Conservation (phyloP, 2,329 filamentous ascomycete species). For the Calonectria crousiana region DNA sequence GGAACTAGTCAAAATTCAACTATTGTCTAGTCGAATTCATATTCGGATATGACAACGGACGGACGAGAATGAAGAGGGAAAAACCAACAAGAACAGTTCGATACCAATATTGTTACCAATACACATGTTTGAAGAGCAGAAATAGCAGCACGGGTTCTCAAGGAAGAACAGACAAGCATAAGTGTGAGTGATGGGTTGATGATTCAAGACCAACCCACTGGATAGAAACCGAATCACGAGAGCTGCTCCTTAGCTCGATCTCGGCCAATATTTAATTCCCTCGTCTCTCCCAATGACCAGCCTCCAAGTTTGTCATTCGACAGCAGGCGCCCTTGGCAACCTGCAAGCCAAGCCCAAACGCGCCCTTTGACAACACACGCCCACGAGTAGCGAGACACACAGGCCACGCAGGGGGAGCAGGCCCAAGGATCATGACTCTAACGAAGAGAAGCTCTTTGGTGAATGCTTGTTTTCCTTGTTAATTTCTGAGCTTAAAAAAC, state of each 20-base stretch:
- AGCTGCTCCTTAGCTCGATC: neutral
- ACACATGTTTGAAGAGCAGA: neutral
- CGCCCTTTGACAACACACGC: neutral
- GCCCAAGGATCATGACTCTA: neutral
- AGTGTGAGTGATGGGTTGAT: neutral
- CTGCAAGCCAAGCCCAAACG: slow-evolving; percentile 26
- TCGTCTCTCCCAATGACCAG: neutral
- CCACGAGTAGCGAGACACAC: neutral
- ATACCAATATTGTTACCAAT: neutral
- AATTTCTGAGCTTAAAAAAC: slow-evolving; percentile 3
- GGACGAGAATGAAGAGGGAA: neutral
- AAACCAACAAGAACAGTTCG: neutral
- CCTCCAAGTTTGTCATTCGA: neutral
- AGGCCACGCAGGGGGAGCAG: neutral
- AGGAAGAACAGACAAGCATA: neutral
- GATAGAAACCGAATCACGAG: neutral
- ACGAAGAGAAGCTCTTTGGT: slow-evolving; percentile 11
- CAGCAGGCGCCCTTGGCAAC: slow-evolving; percentile 4
- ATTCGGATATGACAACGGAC: neutral
- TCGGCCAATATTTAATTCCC: neutral
- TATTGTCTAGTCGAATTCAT: neutral
- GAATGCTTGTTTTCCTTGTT: slow-evolving; percentile 15
- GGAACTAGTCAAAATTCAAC: neutral
- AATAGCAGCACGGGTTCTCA: neutral
- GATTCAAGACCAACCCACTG: neutral